Conservation (phyloP, 164 flowering plant species). For the Macadamia tetraphylla region DNA sequence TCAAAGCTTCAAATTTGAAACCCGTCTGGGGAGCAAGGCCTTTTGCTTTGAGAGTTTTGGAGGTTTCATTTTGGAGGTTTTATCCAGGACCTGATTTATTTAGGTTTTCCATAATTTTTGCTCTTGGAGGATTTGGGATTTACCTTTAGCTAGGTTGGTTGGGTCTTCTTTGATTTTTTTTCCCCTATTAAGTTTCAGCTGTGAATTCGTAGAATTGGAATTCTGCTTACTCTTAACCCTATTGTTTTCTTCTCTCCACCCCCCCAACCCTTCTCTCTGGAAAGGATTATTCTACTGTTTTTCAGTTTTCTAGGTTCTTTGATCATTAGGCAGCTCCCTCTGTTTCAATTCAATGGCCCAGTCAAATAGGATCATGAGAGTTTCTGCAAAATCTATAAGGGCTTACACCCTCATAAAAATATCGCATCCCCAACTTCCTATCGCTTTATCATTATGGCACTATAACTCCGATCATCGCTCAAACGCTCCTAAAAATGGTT, state of each 20-base stretch:
- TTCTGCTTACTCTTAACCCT: background rate
- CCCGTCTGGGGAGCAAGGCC: background rate
- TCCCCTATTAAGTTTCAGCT: no score
- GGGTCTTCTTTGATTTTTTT: background rate
- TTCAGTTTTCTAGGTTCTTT: background rate
- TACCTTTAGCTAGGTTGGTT: background rate
- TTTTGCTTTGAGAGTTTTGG: background rate
- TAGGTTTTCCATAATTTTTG: no score
- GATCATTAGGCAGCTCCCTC: background rate
- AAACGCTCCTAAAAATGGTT: no score
- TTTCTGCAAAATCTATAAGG: no score
- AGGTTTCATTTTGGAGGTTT: no score
- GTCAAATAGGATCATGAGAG: background rate
- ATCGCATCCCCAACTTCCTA: no score
- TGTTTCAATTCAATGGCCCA: background rate
- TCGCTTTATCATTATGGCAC: no score
- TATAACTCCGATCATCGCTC: no score
- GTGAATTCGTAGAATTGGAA: background rate
- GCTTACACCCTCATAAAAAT: no score
- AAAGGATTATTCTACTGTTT: no score
- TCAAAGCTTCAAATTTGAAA: background rate
- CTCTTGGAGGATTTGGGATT: background rate
- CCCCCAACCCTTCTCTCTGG: no score
- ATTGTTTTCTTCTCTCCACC: background rate
- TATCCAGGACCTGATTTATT: background rate